Base-by-base conservation (phyloP, 108 stramenopile species). In the Nitzschia sp. region DNA sequence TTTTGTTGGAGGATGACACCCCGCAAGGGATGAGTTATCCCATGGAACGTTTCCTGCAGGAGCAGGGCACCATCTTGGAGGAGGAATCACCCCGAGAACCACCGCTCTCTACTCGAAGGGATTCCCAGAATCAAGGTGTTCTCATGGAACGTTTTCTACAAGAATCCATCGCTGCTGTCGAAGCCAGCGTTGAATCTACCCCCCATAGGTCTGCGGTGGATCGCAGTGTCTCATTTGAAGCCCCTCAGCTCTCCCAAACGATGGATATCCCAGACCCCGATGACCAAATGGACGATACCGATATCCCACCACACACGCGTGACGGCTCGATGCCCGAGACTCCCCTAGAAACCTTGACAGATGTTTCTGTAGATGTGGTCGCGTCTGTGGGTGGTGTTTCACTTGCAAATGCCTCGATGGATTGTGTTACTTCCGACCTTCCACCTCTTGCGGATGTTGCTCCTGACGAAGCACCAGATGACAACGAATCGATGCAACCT, bases 11-110 rank as follows among this genome's bases (percentile, higher is more conserved):
- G 25, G 53, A 69, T n/a, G 42, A 51, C 1, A 29, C 44, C 1
- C 25, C 17, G 21, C 14, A 46, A 41, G 42, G 63, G 12, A 46
- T 84, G 57, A 75, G 50, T 12, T 86, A 84, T 39, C 79, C 82
- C 34, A 90, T 90, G 86, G 89, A 87, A 57, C 68, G 86, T 6
- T 90, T 90, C 54, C 29, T 85, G 20, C 68, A 78, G 51, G 81
- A 85, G 22, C 75, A 76, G 46, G 51, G 51, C 34, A 57, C 58
- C 3, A 53, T 59, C 14, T 34, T 24, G 24, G 66, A 67, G 17
- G 65, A 53, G 26, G 67, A 69, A 14, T 34, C 50, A 21, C 41
- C 29, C 22, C 25, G 53, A 21, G 64, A 58, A 22, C 25, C 51
- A 2, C 52, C 26, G 2, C 46, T 46, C 24, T 26, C 12, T 6